Base-by-base conservation (phyloP, 139 green algal genomes). In the Chloropicon primus region DNA sequence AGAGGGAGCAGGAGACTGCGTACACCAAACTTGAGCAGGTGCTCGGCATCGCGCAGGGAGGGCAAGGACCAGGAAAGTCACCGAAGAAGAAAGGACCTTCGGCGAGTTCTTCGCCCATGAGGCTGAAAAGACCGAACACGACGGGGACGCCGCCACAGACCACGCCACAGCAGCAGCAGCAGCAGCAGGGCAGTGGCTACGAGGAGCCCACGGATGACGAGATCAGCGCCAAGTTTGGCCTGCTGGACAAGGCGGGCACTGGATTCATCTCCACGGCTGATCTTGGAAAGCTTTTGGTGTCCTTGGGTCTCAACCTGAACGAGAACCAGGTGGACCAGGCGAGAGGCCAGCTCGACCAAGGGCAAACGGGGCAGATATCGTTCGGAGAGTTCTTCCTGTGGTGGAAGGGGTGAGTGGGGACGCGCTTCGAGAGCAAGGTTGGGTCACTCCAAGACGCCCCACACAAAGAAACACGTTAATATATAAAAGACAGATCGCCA, bases 371-470 rank as follows among this genome's bases (percentile, higher is more conserved):
- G 1, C 77, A 77, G 10, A 79, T 92, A 27, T 82, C 82, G 1
- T 92, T 91, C 82, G 88, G 88, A 1, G 85, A 90, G 72, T 92
- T 92, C 73, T 72, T 92, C 71, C 27, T 91, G 27, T 92, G 86
- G 87, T 89, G 85, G 85, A 82, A 81, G 24, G 85, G 81, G 21
- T 88, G 76, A 75, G 2, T n/a, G n/a, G n/a, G n/a, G n/a, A n/a
- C n/a, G n/a, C n/a, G n/a, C n/a, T n/a, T n/a, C n/a, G n/a, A n/a
- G n/a, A n/a, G n/a, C n/a, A n/a, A n/a, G n/a, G n/a, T n/a, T n/a
- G n/a, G n/a, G n/a, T n/a, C n/a, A n/a, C n/a, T n/a, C n/a, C n/a
- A n/a, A n/a, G n/a, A n/a, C n/a, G n/a, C n/a, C n/a, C n/a, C n/a
- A n/a, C n/a, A n/a, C n/a, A n/a, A n/a, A n/a, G n/a, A n/a, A n/a